Base-by-base conservation (phyloP, 2,329 filamentous ascomycete genomes). In the Penicillium sumatraense region DNA sequence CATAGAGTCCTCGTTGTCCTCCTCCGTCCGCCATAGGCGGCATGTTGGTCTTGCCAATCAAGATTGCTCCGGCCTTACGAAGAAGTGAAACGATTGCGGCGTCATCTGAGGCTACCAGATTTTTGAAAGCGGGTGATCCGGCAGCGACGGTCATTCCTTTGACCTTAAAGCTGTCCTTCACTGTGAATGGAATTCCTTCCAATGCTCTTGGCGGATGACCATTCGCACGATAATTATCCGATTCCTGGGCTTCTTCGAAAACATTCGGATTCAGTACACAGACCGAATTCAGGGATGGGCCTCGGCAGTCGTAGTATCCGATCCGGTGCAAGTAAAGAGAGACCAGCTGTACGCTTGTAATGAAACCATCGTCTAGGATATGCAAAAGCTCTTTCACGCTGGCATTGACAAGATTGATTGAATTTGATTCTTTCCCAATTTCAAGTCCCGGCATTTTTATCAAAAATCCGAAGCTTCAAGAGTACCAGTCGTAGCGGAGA, bases 41-140 rank as follows among this genome's bases (percentile, higher is more conserved):
- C 78, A 85, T 83, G 51, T 86, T 86, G 0, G 83, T 84, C 45
- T 78, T 77, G 0, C 83, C 83, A 1, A 84, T 69, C n/a, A 82
- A 62, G 1, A 84, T 69, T 0, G 76, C 80, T 1, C 82, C 81
- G 1, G 80, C 78, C 18, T 75, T 70, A 6, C 76, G 72, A 3
- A 86, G 68, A 5, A 68, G 68, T 7, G 72, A 59, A 0, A 82
- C 81, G 3, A 78, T 75, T 9, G 79, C 79, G 1, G 82, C 80
- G 63, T 86, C 81, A 24, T 81, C 75, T 5, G 73, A 78, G 0
- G 83, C 75, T 2, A 79, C 57, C 0, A 86, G 60, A 10, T 79
- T 60, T 29, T 74, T 60, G 50, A 86, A 81, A 0, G 83, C 83
- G 2, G 80, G 80, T 0, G 82, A 84, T 0, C 82, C 83, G 42